phyloP scores from a whole-genome alignment of 2,329 filamentous ascomycete genomes.

The Didymellaceae sp. region DNA sequence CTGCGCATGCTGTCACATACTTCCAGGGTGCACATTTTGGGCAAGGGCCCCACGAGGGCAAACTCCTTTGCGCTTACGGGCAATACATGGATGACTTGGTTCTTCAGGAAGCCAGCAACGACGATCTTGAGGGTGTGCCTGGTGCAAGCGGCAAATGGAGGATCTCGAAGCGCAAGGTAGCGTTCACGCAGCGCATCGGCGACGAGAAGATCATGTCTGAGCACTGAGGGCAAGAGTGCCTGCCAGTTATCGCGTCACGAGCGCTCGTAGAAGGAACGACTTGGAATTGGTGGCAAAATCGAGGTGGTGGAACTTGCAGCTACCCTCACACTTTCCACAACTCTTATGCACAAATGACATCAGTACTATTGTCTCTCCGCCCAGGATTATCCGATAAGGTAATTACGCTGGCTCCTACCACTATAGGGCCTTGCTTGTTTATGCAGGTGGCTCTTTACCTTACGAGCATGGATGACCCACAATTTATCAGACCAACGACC shows the following conservation, averaged over 20 bases:
- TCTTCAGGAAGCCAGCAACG: constrained; percentile 27
- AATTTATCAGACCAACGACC: not conserved
- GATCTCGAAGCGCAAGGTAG: constrained; percentile 46
- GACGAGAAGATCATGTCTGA: constrained; percentile 46
- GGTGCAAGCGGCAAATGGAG: constrained; percentile 52
- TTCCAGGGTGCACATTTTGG: constrained; percentile 54
- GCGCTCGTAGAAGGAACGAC: not conserved
- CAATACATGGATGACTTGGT: constrained; percentile 51
- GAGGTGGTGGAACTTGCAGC: not conserved
- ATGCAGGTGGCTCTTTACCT: too few relatives aligned
- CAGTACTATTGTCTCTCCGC: too few relatives aligned
- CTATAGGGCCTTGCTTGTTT: too few relatives aligned
- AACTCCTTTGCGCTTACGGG: constrained; percentile 52
- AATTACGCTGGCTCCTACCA: too few relatives aligned
- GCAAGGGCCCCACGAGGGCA: constrained; percentile 50
- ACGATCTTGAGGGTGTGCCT: constrained; percentile 37
- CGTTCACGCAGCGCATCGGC: constrained; percentile 47
- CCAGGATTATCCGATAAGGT: too few relatives aligned
- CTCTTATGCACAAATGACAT: too few relatives aligned
- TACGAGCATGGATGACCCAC: too few relatives aligned
- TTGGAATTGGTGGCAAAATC: not conserved
- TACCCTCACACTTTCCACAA: not conserved
- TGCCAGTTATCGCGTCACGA: not conserved
- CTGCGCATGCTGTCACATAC: constrained; percentile 49
- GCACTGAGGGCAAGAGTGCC: constrained; percentile 20